These are phyloP conservation scores for Erodium maritimum DNA, from an alignment of 345 rosid species.

Conservation along the genomic window DNA sequence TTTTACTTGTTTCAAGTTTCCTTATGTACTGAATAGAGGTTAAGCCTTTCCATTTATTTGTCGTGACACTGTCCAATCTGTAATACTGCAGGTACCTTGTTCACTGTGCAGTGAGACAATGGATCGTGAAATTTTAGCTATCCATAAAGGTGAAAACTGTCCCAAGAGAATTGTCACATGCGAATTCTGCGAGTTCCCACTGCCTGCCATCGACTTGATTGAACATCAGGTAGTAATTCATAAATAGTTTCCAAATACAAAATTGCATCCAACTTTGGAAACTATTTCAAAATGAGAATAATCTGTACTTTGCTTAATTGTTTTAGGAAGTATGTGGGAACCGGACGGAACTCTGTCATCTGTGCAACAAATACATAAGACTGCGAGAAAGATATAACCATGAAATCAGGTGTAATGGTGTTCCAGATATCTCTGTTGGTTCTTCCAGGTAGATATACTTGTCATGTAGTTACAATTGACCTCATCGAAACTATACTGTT, in stretches of 20 bases:
- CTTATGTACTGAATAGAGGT: neutral
- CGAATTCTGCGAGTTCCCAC: conserved; percentile 90
- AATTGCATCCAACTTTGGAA: neutral
- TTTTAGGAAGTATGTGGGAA: conserved; percentile 95
- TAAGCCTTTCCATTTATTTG: neutral
- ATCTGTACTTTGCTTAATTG: conserved; percentile 6
- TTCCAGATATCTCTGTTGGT: conserved; percentile 40
- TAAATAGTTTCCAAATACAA: conserved; percentile 3
- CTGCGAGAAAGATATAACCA: conserved; percentile 72
- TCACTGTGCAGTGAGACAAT: conserved; percentile 78
- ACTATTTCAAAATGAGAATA: neutral
- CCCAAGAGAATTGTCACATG: conserved; percentile 91
- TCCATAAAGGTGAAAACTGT: conserved; percentile 79
- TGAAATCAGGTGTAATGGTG: conserved; percentile 56
- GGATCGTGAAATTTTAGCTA: conserved; percentile 69
- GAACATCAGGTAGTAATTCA: conserved; percentile 81
- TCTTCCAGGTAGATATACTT: conserved; percentile 62
- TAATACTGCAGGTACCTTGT: conserved; percentile 55
- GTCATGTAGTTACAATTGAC: no score
- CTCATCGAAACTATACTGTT: no score
- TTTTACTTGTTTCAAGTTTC: neutral
- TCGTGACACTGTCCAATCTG: conserved; percentile 4
- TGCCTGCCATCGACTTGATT: conserved; percentile 81
- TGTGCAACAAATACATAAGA: conserved; percentile 75
- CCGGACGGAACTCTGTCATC: conserved; percentile 82